phyloP scores from a whole-genome alignment of 768 basidiomycete species.

The Calocybe indica region DNA sequence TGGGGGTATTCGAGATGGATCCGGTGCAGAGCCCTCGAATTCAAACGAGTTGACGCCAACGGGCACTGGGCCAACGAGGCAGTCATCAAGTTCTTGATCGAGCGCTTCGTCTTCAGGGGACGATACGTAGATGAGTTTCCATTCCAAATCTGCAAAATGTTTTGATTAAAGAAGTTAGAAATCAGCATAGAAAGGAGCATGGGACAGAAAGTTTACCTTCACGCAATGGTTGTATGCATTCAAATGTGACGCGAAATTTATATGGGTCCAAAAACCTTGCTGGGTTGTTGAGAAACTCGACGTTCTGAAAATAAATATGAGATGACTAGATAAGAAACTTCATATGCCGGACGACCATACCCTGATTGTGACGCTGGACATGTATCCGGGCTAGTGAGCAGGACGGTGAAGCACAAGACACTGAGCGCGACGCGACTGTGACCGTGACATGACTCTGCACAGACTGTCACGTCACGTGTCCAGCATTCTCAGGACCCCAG shows the following conservation, averaged over 20 bases:
- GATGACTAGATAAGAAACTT: neutral
- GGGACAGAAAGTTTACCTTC: slow-evolving; percentile 53
- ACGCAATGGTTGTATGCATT: slow-evolving; percentile 86
- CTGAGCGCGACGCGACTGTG: slow-evolving; percentile 16
- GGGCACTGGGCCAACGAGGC: slow-evolving; percentile 95
- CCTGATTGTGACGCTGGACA: slow-evolving; percentile 70
- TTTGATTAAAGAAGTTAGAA: neutral
- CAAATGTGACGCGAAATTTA: slow-evolving; percentile 92
- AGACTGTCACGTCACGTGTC: slow-evolving; percentile 5
- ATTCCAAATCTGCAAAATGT: slow-evolving; percentile 75
- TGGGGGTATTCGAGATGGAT: slow-evolving; percentile 76
- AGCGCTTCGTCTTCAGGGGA: slow-evolving; percentile 86
- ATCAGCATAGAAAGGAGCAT: neutral
- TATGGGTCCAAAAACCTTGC: slow-evolving; percentile 89
- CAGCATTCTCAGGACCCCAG: slow-evolving; percentile 4
- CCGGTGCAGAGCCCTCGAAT: slow-evolving; percentile 84
- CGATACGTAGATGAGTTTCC: slow-evolving; percentile 96
- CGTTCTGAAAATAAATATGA: slow-evolving; percentile 43
- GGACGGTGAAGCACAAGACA: neutral
- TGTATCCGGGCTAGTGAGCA: slow-evolving; percentile 13
- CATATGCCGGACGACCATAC: slow-evolving; percentile 28
- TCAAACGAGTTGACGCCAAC: slow-evolving; percentile 97
- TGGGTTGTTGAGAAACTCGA: slow-evolving; percentile 90
- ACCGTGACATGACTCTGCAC: slow-evolving; percentile 1
- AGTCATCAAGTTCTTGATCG: slow-evolving; percentile 97